Conservation (phyloP, 257 asterid genomes). For the Mitragyna speciosa region DNA sequence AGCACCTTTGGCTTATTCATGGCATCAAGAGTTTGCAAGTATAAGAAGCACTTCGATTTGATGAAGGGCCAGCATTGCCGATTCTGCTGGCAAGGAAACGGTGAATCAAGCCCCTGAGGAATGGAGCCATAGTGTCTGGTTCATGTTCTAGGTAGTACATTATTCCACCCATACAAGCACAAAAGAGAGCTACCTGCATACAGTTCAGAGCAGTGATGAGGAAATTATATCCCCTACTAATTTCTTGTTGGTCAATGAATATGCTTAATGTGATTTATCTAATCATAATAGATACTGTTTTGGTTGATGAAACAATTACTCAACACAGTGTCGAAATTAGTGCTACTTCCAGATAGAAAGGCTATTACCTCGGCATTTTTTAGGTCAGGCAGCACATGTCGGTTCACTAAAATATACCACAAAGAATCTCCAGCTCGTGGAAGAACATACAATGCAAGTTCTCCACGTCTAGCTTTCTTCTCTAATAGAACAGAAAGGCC, state of each 20-base stretch:
- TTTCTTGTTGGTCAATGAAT: not conserved
- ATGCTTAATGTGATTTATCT: not conserved
- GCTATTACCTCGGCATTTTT: slow-evolving; percentile 81
- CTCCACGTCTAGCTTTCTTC: slow-evolving; percentile 97
- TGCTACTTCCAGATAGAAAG: not conserved
- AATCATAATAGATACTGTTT: not conserved
- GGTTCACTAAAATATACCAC: slow-evolving; percentile 92
- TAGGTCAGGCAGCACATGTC: slow-evolving; percentile 76
- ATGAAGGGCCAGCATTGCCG: slow-evolving; percentile 73
- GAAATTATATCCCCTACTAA: not conserved
- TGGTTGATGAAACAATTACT: not conserved
- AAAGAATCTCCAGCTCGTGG: slow-evolving; percentile 98
- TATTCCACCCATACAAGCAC: slow-evolving; percentile 96
- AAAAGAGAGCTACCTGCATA: slow-evolving; percentile 80
- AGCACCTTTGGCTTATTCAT: slow-evolving; percentile 60
- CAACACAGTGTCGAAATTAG: not conserved
- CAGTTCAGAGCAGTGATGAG: slow-evolving; percentile 11
- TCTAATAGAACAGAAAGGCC: slow-evolving; percentile 91
- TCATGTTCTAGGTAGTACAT: slow-evolving; percentile 98
- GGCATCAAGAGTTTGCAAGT: slow-evolving; percentile 76
- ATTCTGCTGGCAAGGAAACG: slow-evolving; percentile 97
- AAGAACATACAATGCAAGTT: slow-evolving; percentile 90
- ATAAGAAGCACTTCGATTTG: slow-evolving; percentile 68
- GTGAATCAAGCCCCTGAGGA: slow-evolving; percentile 86
- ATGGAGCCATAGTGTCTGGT: slow-evolving; percentile 98